Conservation (phyloP, 495 filamentous ascomycete genomes). For the Margaritispora aquatica region DNA sequence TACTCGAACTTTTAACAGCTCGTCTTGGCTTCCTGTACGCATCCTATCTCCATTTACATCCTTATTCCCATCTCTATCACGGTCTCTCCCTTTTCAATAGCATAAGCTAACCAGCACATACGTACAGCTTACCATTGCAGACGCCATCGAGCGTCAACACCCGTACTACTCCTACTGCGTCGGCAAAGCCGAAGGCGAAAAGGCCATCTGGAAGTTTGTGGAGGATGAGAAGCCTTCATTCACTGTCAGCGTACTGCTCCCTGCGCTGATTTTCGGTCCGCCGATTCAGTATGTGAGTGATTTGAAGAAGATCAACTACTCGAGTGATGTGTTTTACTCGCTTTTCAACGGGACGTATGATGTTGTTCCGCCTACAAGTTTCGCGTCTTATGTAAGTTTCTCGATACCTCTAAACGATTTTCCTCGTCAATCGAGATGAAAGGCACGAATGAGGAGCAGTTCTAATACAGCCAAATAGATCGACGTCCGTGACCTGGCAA, state of each 20-base stretch:
- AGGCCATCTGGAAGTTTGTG: slow-evolving; percentile 34
- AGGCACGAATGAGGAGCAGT: too few relatives aligned
- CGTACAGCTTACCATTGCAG: slow-evolving; percentile 25
- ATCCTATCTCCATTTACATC: background rate
- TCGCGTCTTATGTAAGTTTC: slow-evolving; percentile 25
- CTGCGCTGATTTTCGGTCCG: slow-evolving; percentile 19
- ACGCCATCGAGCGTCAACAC: slow-evolving; percentile 24
- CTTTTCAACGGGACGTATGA: slow-evolving; percentile 29
- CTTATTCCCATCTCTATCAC: background rate
- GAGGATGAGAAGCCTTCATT: slow-evolving; percentile 28
- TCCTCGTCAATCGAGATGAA: too few relatives aligned
- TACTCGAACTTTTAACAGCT: slow-evolving; percentile 23
- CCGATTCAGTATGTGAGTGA: slow-evolving; percentile 25
- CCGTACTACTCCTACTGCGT: slow-evolving; percentile 30
- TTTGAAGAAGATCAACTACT: slow-evolving; percentile 28
- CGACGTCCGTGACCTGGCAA: slow-evolving; percentile 35
- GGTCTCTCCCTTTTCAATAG: background rate
- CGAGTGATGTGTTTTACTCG: slow-evolving; percentile 26
- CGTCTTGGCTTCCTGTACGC: slow-evolving; percentile 24
- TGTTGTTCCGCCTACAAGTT: slow-evolving; percentile 27
- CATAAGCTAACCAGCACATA: too few relatives aligned
- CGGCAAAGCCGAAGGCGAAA: slow-evolving; percentile 32
- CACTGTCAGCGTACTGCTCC: slow-evolving; percentile 32
- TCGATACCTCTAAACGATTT: background rate
- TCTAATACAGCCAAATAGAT: too few relatives aligned